Evolutionary conservation across 169 alveolate genomes (phyloP).

Genomic region (Plasmodium fragile): DNA sequence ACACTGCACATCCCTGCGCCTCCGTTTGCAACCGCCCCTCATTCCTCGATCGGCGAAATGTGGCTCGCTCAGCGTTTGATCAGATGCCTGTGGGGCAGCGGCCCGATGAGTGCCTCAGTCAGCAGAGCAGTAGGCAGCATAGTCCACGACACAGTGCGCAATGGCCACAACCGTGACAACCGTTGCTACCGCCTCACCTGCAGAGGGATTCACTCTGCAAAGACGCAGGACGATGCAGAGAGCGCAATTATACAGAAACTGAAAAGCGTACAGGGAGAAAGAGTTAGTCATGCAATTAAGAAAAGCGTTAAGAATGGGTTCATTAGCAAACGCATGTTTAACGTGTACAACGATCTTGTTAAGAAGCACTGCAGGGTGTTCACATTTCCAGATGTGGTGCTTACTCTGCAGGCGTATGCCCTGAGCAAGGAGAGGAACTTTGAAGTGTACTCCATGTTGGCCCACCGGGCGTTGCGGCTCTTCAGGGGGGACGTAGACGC

Average conservation of each 20-base stretch:
- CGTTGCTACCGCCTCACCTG: background rate
- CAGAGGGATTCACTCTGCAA: background rate
- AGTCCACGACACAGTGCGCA: background rate
- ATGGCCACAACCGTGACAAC: background rate
- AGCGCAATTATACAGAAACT: constrained; percentile 5
- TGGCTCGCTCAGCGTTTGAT: background rate
- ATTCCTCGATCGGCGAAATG: background rate
- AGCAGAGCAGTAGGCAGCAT: background rate
- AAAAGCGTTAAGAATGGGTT: constrained; percentile 72
- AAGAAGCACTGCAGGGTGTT: constrained; percentile 18
- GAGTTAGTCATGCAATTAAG: constrained; percentile 50
- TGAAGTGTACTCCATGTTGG: constrained; percentile 33
- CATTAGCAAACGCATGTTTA: constrained; percentile 67
- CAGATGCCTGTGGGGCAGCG: constrained; percentile 3
- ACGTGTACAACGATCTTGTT: constrained; percentile 15
- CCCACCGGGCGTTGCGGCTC: constrained; percentile 34
- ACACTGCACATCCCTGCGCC: background rate
- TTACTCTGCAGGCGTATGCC: constrained; percentile 67
- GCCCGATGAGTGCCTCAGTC: background rate
- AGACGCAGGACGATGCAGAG: constrained; percentile 17
- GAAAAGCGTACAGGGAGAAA: constrained; percentile 7
- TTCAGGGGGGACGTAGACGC: constrained; percentile 1
- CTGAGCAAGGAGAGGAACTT: constrained; percentile 71
- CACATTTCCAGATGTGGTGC: constrained; percentile 20
- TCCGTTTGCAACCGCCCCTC: background rate